phyloP scores from a whole-genome alignment of 1,139 yeast genomes.

The Pneumocystis wakefieldiae region DNA sequence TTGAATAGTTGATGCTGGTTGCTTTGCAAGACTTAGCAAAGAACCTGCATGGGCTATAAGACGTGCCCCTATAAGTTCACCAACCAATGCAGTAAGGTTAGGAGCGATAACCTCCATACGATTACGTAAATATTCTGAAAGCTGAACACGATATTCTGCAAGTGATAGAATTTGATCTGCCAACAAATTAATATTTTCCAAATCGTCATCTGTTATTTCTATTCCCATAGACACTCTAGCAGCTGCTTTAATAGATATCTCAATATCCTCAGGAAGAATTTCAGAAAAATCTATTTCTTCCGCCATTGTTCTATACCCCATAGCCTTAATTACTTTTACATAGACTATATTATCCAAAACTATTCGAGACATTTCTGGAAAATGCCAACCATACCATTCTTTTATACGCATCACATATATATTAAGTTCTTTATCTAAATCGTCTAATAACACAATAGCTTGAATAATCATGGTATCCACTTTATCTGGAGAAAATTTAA shows the following conservation, averaged over 20 bases:
- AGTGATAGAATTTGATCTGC: conserved; percentile 91
- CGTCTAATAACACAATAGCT: conserved; percentile 93
- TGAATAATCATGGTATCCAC: conserved; percentile 97
- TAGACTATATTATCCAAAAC: conserved; percentile 82
- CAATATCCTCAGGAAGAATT: conserved; percentile 82
- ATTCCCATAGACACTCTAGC: conserved; percentile 98
- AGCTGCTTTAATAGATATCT: conserved; percentile 42
- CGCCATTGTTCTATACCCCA: conserved; percentile 92
- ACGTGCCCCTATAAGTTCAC: conserved; percentile 97
- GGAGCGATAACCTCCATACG: conserved; percentile 99
- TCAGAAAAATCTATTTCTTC: conserved; percentile 79
- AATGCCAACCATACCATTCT: conserved; percentile 99
- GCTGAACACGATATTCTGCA: conserved; percentile 79
- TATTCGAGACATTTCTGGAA: conserved; percentile 94
- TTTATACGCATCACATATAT: conserved; percentile 97
- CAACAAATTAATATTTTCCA: conserved; percentile 75
- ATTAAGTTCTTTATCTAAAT: conserved; percentile 91
- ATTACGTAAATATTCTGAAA: conserved; percentile 75
- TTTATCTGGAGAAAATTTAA: conserved; percentile 95
- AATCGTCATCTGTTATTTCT: conserved; percentile 86
- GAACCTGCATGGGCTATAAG: conserved; percentile 97
- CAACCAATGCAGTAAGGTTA: conserved; percentile 86
- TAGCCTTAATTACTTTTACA: conserved; percentile 79
- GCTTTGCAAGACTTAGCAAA: conserved; percentile 85
- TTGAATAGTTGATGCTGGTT: conserved; percentile 97